Evolutionary conservation across 2,329 filamentous ascomycete genomes (phyloP).

Genomic region (Xylaria sp.): DNA sequence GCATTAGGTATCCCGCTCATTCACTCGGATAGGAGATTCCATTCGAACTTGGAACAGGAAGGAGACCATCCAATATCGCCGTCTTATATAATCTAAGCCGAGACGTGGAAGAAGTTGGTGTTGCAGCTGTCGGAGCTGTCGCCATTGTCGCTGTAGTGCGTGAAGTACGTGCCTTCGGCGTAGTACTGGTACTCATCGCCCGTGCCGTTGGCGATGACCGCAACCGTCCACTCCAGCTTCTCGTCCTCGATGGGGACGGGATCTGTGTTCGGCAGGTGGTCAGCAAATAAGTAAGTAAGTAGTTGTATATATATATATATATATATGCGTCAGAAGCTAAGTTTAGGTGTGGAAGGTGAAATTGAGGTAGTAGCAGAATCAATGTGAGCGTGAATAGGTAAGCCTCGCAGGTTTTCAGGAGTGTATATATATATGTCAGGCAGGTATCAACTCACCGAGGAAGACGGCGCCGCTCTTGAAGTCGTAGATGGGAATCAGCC

Average conservation of each 20-base stretch:
- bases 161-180: conserved; percentile 5
- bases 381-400: conserved; percentile 11
- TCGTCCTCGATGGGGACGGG: conserved; percentile 8
- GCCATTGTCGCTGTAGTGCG: neutral
- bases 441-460: conserved; percentile 7
- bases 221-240: conserved; percentile 14
- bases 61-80: conserved; percentile 6
- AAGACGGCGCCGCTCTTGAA: conserved; percentile 13
- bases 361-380: conserved; percentile 7
- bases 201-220: conserved; percentile 4
- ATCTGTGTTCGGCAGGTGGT: conserved; percentile 10
- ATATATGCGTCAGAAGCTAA: neutral
- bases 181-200: conserved; percentile 12
- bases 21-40: conserved; percentile 6
- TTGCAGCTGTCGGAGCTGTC: conserved; percentile 4
- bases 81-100: conserved; percentile 12
- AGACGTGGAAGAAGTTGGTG: conserved; percentile 10
- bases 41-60: conserved; percentile 8
- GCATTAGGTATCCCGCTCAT: neutral
- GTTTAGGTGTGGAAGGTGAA: conserved; percentile 5
- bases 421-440: conserved; percentile 8
- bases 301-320: neutral
- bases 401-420: conserved; percentile 5
- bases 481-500: conserved; percentile 10
- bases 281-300: conserved; percentile 8